These are phyloP conservation scores for Pichia nanzhaoensis DNA, from an alignment of 805 yeast species.

Conservation along the genomic window DNA sequence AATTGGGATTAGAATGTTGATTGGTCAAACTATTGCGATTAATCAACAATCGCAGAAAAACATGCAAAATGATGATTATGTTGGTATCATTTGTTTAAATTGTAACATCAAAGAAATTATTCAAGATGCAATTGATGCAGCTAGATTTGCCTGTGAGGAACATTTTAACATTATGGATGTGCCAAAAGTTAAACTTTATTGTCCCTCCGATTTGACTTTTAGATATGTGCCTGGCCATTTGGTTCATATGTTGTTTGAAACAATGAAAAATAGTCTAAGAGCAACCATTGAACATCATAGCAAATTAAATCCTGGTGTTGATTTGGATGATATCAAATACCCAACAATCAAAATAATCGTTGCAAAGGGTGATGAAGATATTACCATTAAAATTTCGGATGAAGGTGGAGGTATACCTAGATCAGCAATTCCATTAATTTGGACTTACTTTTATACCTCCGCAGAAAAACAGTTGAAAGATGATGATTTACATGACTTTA, in stretches of 20 bases:
- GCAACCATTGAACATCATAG: conserved; percentile 84
- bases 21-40: conserved; percentile 89
- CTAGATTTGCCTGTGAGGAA: conserved; percentile 85
- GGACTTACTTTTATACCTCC: conserved; percentile 90
- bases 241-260: conserved; percentile 86
- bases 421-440: conserved; percentile 72
- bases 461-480: conserved; percentile 59
- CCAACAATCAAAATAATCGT: conserved; percentile 85
- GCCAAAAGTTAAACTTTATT: conserved; percentile 73
- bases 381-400: conserved; percentile 83
- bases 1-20: conserved; percentile 87
- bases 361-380: conserved; percentile 84
- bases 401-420: conserved; percentile 94
- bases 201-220: conserved; percentile 69
- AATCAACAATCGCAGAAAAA: conserved; percentile 25
- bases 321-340: conserved; percentile 57
- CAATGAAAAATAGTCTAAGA: conserved; percentile 75
- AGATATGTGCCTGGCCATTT: conserved; percentile 93
- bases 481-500: conserved; percentile 24
- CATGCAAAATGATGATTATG: conserved; percentile 58
- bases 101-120: conserved; percentile 81
- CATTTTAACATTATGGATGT: conserved; percentile 83
- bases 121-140: conserved; percentile 83
- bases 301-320: conserved; percentile 42
- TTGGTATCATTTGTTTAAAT: conserved; percentile 81